phyloP scores from a whole-genome alignment of 306 rosid genomes.

The Quercus berberidifolia region DNA sequence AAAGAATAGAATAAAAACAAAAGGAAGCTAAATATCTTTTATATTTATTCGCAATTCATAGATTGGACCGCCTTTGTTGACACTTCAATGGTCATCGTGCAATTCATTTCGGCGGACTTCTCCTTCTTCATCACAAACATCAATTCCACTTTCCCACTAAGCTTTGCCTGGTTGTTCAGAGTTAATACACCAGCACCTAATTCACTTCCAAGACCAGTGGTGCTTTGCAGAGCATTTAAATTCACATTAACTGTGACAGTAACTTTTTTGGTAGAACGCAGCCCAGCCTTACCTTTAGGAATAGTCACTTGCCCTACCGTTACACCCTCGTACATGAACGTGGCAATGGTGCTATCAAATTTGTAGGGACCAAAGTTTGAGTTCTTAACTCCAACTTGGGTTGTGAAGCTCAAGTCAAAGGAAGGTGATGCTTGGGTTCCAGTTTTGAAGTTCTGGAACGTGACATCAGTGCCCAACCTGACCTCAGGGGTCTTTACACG shows the following conservation, averaged over 20 bases:
- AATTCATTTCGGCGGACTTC: too few relatives aligned
- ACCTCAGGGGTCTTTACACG: background rate
- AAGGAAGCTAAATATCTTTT: too few relatives aligned
- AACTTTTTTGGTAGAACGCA: conserved; percentile 22
- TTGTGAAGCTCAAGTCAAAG: conserved; percentile 16
- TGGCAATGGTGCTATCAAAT: conserved; percentile 6
- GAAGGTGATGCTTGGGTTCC: background rate
- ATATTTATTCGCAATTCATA: too few relatives aligned
- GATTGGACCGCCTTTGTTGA: too few relatives aligned
- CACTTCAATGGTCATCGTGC: too few relatives aligned
- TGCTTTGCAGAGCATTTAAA: background rate
- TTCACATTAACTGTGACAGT: conserved; percentile 12
- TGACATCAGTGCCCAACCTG: background rate
- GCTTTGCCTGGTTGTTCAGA: conserved; percentile 7
- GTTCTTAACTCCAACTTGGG: conserved; percentile 30
- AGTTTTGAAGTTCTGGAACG: background rate
- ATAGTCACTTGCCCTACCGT: conserved; percentile 16
- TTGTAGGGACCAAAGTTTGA: conserved; percentile 27
- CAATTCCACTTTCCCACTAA: conserved; percentile 20
- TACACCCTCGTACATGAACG: conserved; percentile 13
- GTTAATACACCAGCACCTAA: conserved; percentile 13
- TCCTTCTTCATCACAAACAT: too few relatives aligned
- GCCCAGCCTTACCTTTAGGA: conserved; percentile 19
- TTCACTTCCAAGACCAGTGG: conserved; percentile 11
- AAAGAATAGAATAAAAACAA: background rate